Evolutionary conservation across 257 asterid species (phyloP).

Genomic region (Nicotiana knightiana): DNA sequence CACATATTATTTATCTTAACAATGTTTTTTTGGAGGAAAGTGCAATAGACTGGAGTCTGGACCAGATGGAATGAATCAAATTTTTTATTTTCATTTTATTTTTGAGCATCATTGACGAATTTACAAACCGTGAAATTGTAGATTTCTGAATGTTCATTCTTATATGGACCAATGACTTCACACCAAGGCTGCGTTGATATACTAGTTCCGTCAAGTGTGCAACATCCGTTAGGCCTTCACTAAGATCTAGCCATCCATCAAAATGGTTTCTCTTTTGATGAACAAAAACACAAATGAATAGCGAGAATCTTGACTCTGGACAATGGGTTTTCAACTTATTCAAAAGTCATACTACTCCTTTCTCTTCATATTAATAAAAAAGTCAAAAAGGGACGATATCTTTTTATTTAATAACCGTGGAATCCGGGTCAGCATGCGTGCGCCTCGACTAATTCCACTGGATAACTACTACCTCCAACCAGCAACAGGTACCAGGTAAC

Average conservation of each 20-base stretch:
- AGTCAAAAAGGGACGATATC: neutral
- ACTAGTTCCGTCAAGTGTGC: neutral
- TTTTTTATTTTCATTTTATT: too few species aligned
- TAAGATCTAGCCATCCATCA: neutral
- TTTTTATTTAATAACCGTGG: neutral
- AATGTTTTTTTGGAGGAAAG: too few species aligned
- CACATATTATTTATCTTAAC: too few species aligned
- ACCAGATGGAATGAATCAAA: too few species aligned
- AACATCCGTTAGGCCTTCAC: neutral
- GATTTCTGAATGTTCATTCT: too few species aligned
- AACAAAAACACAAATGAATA: neutral
- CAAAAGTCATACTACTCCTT: neutral
- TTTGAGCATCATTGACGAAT: too few species aligned
- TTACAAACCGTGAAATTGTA: too few species aligned
- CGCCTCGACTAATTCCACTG: too few species aligned
- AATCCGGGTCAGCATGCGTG: too few species aligned
- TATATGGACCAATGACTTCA: neutral
- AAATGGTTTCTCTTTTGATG: neutral
- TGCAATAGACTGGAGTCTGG: too few species aligned
- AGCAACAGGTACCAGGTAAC: too few species aligned
- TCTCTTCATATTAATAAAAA: neutral
- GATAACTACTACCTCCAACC: too few species aligned
- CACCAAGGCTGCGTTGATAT: neutral
- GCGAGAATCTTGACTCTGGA: neutral
- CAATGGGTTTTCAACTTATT: neutral